Evolutionary conservation across 1,284 basidiomycete genomes (phyloP).

Genomic region (Cystobasidium sp.): DNA sequence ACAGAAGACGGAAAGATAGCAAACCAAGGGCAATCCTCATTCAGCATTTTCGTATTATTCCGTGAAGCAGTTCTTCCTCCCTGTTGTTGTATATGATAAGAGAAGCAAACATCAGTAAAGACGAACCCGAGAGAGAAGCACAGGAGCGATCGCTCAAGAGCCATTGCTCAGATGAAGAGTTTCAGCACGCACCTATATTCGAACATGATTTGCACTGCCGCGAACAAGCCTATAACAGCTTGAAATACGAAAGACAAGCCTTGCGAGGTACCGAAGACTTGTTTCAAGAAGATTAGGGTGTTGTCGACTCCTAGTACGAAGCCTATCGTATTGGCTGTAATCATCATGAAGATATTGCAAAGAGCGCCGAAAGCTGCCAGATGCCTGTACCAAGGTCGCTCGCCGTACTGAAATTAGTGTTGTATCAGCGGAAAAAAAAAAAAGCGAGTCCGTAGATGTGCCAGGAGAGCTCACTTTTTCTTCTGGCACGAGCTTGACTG

Average conservation of each 20-base stretch:
- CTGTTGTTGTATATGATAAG: slow-evolving; percentile 51
- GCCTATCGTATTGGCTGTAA: slow-evolving; percentile 90
- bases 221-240: slow-evolving; percentile 72
- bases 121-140: background rate
- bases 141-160: background rate
- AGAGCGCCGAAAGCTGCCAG: slow-evolving; percentile 82
- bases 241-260: slow-evolving; percentile 71
- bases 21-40: too few relatives aligned
- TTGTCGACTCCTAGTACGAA: slow-evolving; percentile 92
- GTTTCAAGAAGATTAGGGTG: slow-evolving; percentile 68
- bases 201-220: slow-evolving; percentile 90
- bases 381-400: slow-evolving; percentile 80
- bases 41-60: slow-evolving; percentile 68
- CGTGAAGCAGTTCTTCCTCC: slow-evolving; percentile 65
- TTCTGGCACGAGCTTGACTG: slow-evolving; percentile 57
- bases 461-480: slow-evolving; percentile 42
- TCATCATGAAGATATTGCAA: slow-evolving; percentile 86
- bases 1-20: background rate
- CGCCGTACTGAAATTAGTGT: slow-evolving; percentile 65
- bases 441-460: background rate
- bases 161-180: background rate
- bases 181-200: slow-evolving; percentile 68
- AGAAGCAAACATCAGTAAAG: slow-evolving; percentile 8
- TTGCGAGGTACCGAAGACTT: slow-evolving; percentile 69
- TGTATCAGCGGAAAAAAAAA: background rate